phyloP scores from a whole-genome alignment of 2,329 filamentous ascomycete species.

The Colletotrichum endophyticum region DNA sequence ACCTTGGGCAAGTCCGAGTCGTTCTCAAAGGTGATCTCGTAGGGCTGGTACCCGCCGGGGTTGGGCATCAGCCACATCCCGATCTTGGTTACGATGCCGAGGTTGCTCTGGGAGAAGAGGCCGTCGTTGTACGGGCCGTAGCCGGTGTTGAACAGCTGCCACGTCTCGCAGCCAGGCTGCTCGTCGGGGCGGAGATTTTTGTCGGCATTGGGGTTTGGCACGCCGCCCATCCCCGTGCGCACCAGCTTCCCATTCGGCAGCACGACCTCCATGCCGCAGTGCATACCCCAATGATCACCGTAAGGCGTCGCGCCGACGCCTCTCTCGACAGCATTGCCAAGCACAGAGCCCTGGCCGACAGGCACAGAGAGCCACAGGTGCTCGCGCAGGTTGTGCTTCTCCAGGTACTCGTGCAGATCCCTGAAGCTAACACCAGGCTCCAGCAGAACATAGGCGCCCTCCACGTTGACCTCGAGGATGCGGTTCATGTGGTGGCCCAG shows the following conservation, averaged over 20 bases:
- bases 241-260: constrained; percentile 46
- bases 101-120: constrained; percentile 55
- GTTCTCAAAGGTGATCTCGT: constrained; percentile 24
- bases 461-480: constrained; percentile 41
- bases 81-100: constrained; percentile 58
- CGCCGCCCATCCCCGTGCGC: constrained; percentile 43
- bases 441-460: constrained; percentile 43
- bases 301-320: constrained; percentile 52
- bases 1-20: constrained; percentile 25
- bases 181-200: constrained; percentile 4
- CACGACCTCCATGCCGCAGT: constrained; percentile 48
- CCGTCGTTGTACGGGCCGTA: constrained; percentile 43
- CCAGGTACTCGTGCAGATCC: constrained; percentile 35
- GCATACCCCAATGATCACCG: constrained; percentile 45
- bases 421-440: constrained; percentile 47
- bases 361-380: constrained; percentile 48
- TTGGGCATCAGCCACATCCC: constrained; percentile 58
- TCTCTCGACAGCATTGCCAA: constrained; percentile 51
- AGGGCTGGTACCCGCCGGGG: constrained; percentile 48
- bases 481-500: constrained; percentile 44
- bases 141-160: constrained; percentile 47
- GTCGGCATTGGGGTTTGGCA: constrained; percentile 13
- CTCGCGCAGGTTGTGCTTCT: constrained; percentile 38
- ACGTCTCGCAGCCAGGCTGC: constrained; percentile 40
- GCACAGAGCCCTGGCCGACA: constrained; percentile 47